phyloP scores from a whole-genome alignment of 2,329 filamentous ascomycete species.

The Hymenoscyphus albidus region DNA sequence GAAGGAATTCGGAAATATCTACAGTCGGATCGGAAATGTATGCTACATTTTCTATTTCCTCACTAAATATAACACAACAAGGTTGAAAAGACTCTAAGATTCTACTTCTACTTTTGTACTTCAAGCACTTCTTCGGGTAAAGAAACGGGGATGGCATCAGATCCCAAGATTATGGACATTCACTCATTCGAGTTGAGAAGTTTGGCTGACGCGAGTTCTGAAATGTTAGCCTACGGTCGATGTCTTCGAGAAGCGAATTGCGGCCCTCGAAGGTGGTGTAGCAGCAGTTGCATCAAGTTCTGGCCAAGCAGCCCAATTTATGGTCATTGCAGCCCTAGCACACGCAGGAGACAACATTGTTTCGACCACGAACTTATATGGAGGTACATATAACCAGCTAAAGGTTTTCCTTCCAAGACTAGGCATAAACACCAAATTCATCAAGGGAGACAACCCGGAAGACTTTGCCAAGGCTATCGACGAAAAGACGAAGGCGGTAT shows the following conservation, averaged over 20 bases:
- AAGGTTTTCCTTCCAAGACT: slow-evolving; percentile 87
- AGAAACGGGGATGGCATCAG: background rate
- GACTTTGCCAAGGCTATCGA: slow-evolving; percentile 82
- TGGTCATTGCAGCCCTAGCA: slow-evolving; percentile 80
- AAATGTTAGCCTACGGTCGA: slow-evolving; percentile 73
- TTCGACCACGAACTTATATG: slow-evolving; percentile 85
- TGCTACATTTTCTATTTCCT: background rate
- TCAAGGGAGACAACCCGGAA: slow-evolving; percentile 73
- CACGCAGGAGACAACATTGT: slow-evolving; percentile 90
- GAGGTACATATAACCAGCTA: slow-evolving; percentile 95
- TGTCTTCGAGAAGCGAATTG: slow-evolving; percentile 93
- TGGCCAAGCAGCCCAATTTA: slow-evolving; percentile 89
- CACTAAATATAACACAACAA: background rate
- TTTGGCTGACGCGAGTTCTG: slow-evolving; percentile 12
- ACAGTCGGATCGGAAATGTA: slow-evolving; percentile 93
- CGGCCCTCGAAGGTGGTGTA: slow-evolving; percentile 89
- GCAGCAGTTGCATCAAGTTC: slow-evolving; percentile 82
- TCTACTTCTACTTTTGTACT: background rate
- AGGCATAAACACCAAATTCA: slow-evolving; percentile 84
- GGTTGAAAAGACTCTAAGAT: background rate
- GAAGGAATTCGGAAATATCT: slow-evolving; percentile 94
- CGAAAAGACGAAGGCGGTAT: slow-evolving; percentile 89
- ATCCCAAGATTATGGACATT: background rate
- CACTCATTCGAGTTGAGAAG: background rate
- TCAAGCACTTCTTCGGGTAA: background rate